Evolutionary conservation across 148 eudicot genomes (phyloP).

Genomic region (Rhododendron mucronatum): DNA sequence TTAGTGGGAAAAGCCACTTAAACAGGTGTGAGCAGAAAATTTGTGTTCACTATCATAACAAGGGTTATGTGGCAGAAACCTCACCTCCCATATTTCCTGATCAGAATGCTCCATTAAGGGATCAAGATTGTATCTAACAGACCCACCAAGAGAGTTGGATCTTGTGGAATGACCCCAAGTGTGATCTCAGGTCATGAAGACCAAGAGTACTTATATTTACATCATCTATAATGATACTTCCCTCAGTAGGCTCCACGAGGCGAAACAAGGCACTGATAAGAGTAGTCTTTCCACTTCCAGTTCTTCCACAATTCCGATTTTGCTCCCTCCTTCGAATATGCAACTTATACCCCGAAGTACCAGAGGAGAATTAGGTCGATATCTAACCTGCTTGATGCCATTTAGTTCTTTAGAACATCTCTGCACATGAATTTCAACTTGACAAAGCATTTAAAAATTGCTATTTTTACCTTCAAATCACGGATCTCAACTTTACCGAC

Average conservation of each 20-base stretch:
- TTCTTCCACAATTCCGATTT: slow-evolving; percentile 11
- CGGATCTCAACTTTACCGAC: slow-evolving; percentile 72
- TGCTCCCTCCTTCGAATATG: slow-evolving; percentile 10
- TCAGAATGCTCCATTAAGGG: slow-evolving; percentile 9
- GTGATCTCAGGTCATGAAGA: slow-evolving; percentile 18
- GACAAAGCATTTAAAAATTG: too few relatives aligned
- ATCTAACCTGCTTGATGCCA: neutral
- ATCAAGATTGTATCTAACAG: slow-evolving; percentile 14
- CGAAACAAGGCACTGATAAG: slow-evolving; percentile 15
- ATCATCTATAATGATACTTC: slow-evolving; percentile 2
- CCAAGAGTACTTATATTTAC: neutral
- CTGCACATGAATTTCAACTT: neutral
- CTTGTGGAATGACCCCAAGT: slow-evolving; percentile 14
- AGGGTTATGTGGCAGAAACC: neutral
- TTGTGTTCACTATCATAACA: neutral
- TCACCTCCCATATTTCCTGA: slow-evolving; percentile 19
- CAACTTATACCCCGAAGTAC: slow-evolving; percentile 14
- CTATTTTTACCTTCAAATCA: slow-evolving; percentile 52
- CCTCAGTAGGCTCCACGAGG: slow-evolving; percentile 14
- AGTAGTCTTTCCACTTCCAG: slow-evolving; percentile 15
- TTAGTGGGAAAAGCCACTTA: neutral
- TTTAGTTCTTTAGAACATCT: neutral
- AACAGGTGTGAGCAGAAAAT: neutral
- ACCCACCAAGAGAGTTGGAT: slow-evolving; percentile 14
- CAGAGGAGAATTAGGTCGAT: slow-evolving; percentile 8